These are phyloP conservation scores for Marchantia polymorpha DNA, from an alignment of 225 moss, liverwort and hornwort genomes.

Conservation along the genomic window DNA sequence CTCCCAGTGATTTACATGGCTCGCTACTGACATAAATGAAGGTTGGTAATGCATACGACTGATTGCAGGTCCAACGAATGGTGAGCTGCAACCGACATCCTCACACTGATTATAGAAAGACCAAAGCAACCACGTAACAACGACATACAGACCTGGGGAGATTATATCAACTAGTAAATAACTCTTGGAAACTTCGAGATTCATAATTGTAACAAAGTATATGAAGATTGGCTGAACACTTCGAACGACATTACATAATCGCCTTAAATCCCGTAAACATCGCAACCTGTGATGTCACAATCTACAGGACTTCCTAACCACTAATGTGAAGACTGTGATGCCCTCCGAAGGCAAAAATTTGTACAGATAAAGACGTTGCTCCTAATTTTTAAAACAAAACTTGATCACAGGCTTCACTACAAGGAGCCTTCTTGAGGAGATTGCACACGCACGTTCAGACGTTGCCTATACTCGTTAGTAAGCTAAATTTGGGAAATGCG, in stretches of 20 bases:
- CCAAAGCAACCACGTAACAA: no score
- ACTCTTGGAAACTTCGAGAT: no score
- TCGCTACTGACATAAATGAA: no score
- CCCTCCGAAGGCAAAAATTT: neutral
- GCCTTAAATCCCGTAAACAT: neutral
- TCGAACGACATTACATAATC: neutral
- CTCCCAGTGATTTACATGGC: no score
- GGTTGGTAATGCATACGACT: no score
- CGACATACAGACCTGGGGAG: no score
- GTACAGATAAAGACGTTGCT: neutral
- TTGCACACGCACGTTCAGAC: neutral
- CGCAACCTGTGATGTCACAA: neutral
- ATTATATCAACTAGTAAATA: no score
- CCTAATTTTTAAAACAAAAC: no score
- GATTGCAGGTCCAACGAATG: no score
- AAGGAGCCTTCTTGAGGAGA: neutral
- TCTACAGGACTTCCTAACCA: neutral
- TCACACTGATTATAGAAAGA: no score
- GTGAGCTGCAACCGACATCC: no score
- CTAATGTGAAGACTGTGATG: neutral
- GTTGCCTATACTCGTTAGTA: neutral
- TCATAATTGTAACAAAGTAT: no score
- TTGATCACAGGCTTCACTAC: neutral
- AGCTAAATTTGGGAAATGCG: neutral
- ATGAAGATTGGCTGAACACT: neutral